phyloP scores from a whole-genome alignment of 805 yeast species.

The Kazachstania psychrophila region DNA sequence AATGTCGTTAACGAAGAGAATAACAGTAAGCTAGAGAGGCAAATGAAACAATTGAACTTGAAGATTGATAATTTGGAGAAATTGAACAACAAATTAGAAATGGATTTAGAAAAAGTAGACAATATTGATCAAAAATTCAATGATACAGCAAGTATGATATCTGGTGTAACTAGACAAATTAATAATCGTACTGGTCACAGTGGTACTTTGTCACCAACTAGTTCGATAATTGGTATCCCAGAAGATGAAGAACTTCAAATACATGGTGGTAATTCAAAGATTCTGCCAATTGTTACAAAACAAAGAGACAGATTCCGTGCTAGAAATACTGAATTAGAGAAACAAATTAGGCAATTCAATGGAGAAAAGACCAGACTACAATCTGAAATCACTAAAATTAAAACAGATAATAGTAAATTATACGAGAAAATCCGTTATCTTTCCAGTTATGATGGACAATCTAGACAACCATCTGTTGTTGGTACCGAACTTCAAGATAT shows the following conservation, averaged over 20 bases:
- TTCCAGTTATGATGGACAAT: constrained; percentile 37
- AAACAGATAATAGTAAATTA: constrained; percentile 65
- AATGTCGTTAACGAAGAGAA: constrained; percentile 39
- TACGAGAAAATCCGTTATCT: constrained; percentile 69
- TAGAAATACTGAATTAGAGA: constrained; percentile 77
- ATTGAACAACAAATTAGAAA: constrained; percentile 57
- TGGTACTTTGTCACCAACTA: constrained; percentile 41
- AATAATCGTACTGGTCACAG: constrained; percentile 22
- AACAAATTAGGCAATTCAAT: constrained; percentile 56
- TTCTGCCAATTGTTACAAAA: constrained; percentile 81
- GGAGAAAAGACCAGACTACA: constrained; percentile 49
- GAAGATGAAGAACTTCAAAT: constrained; percentile 28
- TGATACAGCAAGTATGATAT: constrained; percentile 57
- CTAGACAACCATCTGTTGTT: constrained; percentile 22
- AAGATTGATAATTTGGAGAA: constrained; percentile 37
- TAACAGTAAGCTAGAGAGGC: constrained; percentile 34
- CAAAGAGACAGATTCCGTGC: constrained; percentile 89
- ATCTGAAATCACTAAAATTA: constrained; percentile 52
- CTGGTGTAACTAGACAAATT: constrained; percentile 42
- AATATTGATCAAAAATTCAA: constrained; percentile 32
- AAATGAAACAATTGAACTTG: constrained; percentile 28
- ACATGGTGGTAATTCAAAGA: constrained; percentile 34
- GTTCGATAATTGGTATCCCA: constrained; percentile 40
- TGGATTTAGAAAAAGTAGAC: constrained; percentile 57
- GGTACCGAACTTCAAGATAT: constrained; percentile 18